Evolutionary conservation across 768 basidiomycete species (phyloP), one percentile per base, ranked within the genome.

Genomic region (Collybia sordida): DNA sequence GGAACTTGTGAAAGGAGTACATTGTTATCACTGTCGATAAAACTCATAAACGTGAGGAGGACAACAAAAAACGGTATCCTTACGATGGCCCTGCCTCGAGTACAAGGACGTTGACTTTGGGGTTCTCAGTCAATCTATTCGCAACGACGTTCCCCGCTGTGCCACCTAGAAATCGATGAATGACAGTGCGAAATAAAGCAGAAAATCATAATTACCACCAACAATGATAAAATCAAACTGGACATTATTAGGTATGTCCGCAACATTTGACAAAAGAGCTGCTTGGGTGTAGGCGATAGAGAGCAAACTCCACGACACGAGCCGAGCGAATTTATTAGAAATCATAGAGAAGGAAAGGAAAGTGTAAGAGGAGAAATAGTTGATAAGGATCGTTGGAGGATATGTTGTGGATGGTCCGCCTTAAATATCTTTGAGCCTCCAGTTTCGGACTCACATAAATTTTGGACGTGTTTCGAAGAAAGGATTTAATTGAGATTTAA

Each of bases 101-200:
- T 3, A 60, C 54, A 14, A 60, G 54, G 4, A 60, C 59, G 4
- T 46, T 40, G 19, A 48, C 47, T 17, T 52, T 47, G 2, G 49
- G 41, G 35, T 54, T 54, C 34, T 58, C 57, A 2, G 48, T 55
- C 12, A 60, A 27, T 6, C 59, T 50, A 40, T 60, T 60, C 0
- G 56, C 59, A 35, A 58, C 31, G 12, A 60, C 59, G 17, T 46
- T 50, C 3, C 59, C 59, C 15, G 59, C 61, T 1, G 59, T 64
- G 11, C 64, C 62, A 17, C 58, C 60, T 61, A 11, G 27, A 22
- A 11, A 6, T n/a, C n/a, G n/a, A n/a, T n/a, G n/a, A n/a, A n/a
- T n/a, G n/a, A n/a, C n/a, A n/a, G n/a, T n/a, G n/a, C n/a, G n/a
- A n/a, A n/a, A n/a, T n/a, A n/a, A n/a, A n/a, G n/a, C n/a, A n/a